A percentile compares a stretch with the other conserved stretches of the same genome.
These are phyloP conservation scores for Jimgerdemannia lactiflua DNA, from an alignment of 192 early-diverging fungal species.

Conservation along the genomic window DNA sequence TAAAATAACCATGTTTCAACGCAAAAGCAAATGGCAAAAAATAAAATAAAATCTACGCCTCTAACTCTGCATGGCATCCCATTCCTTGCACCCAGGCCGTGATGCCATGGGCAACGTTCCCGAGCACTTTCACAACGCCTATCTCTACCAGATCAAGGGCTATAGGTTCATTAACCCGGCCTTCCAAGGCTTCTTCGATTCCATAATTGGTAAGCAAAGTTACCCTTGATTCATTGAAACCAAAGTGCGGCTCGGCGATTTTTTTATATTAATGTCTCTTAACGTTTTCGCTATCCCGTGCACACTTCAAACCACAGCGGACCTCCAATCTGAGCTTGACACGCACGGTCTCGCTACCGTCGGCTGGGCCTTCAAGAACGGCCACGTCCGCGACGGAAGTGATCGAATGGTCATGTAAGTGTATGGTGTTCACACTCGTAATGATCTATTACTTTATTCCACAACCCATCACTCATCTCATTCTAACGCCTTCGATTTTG, in stretches of 20 bases:
- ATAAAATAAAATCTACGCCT: neutral
- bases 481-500: too few relatives aligned
- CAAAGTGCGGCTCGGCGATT: neutral
- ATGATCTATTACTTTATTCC: neutral
- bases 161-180: conserved; percentile 14
- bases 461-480: neutral
- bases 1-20: neutral
- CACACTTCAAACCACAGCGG: neutral
- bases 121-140: conserved; percentile 15
- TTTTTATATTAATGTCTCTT: neutral
- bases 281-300: too few relatives aligned
- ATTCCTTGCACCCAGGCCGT: conserved; percentile 3
- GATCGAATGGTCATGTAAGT: conserved; percentile 7
- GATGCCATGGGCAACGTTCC: conserved; percentile 10
- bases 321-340: conserved; percentile 5
- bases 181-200: conserved; percentile 15
- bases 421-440: neutral
- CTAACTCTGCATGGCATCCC: neutral
- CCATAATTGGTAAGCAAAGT: conserved; percentile 7
- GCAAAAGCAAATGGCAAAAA: neutral
- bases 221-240: neutral
- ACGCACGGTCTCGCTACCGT: conserved; percentile 4
- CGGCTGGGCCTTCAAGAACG: conserved; percentile 14
- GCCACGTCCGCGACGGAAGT: neutral
- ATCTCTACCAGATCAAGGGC: conserved; percentile 7